These are phyloP conservation scores for Psilocybe cubensis DNA, from an alignment of 768 basidiomycete genomes.

Conservation along the genomic window DNA sequence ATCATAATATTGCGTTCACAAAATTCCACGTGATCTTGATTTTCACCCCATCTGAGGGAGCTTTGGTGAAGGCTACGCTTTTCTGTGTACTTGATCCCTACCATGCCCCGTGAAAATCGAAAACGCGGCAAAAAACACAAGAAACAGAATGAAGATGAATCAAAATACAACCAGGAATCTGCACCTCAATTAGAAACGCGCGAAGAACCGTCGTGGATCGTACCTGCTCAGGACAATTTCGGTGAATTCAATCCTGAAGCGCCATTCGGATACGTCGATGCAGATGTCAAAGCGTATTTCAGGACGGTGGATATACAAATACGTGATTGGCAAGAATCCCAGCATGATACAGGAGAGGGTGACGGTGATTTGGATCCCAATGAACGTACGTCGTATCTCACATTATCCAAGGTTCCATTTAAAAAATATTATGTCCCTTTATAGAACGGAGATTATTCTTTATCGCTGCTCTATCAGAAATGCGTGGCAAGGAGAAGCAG, in stretches of 20 bases:
- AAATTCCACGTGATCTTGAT: neutral
- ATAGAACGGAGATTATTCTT: slow-evolving; percentile 80
- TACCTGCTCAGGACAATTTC: slow-evolving; percentile 37
- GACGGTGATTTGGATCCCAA: slow-evolving; percentile 62
- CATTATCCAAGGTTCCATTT: neutral
- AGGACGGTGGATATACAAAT: slow-evolving; percentile 87
- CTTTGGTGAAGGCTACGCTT: neutral
- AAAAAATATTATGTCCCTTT: neutral
- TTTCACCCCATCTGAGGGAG: neutral
- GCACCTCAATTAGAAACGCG: slow-evolving; percentile 15
- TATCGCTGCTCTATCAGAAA: slow-evolving; percentile 80
- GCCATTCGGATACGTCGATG: slow-evolving; percentile 89
- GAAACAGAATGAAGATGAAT: slow-evolving; percentile 40
- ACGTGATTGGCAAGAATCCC: slow-evolving; percentile 78
- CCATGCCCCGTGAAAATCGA: slow-evolving; percentile 75
- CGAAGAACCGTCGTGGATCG: slow-evolving; percentile 75
- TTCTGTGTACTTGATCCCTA: neutral
- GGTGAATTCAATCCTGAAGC: slow-evolving; percentile 61
- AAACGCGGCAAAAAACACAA: slow-evolving; percentile 81
- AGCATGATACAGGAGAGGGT: slow-evolving; percentile 37
- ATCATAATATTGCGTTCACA: neutral
- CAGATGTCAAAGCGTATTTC: slow-evolving; percentile 93
- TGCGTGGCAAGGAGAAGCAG: slow-evolving; percentile 86
- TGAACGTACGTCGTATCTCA: slow-evolving; percentile 53
- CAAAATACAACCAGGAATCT: slow-evolving; percentile 11